Percentiles rank a stretch among this genome's conserved stretches.
phyloP scores from a whole-genome alignment of 116 monocot genomes.

The Cymodocea nodosa region DNA sequence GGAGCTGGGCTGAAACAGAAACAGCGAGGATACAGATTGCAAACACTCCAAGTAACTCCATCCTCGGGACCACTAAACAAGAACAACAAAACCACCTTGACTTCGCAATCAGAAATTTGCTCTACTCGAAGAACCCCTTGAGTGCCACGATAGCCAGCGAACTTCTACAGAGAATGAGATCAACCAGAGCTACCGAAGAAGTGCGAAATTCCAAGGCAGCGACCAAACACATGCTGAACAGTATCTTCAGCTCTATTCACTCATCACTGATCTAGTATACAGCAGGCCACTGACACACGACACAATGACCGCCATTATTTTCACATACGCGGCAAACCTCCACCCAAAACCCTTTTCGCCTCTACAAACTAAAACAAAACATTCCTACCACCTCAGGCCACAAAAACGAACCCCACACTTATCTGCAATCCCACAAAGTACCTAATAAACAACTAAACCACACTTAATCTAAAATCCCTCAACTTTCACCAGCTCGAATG shows the following conservation, averaged over 20 bases:
- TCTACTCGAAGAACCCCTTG: neutral
- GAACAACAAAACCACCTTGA: neutral
- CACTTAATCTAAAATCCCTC: neutral
- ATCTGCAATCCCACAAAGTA: neutral
- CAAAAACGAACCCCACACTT: too few species aligned
- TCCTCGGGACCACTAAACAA: neutral
- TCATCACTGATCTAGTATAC: neutral
- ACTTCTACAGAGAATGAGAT: neutral
- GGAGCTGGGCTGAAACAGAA: constrained; percentile 59
- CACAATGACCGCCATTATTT: too few species aligned
- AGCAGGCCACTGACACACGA: neutral
- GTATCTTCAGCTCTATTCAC: neutral
- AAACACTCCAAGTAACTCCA: constrained; percentile 9
- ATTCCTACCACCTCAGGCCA: neutral
- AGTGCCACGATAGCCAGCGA: neutral
- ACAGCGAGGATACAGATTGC: constrained; percentile 12
- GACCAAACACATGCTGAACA: neutral
- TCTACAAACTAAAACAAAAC: neutral
- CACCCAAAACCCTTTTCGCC: neutral
- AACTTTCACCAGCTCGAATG: neutral
- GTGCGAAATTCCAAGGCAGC: too few species aligned
- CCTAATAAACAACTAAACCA: neutral
- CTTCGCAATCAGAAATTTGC: neutral
- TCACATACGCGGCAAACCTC: neutral
- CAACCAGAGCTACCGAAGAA: too few species aligned